Evolutionary conservation across 805 yeast genomes (phyloP), one percentile per base, ranked within the genome.

Genomic region (Myxozyma neotropica): DNA sequence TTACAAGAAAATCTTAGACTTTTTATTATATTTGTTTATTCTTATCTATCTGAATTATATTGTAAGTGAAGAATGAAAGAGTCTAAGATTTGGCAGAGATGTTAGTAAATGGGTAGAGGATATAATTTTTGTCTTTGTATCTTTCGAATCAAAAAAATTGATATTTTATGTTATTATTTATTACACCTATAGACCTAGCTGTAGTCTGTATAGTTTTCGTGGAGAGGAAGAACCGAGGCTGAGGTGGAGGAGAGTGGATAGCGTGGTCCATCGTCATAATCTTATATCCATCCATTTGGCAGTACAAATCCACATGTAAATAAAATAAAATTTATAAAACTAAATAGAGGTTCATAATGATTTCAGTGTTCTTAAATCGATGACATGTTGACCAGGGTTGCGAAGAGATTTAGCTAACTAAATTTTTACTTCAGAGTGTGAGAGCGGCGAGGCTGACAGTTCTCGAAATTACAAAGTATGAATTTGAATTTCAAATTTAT

Each of bases 61-160:
- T n/a, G 38, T 35, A n/a, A 35, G 38, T 35, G 4, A 10, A 38
- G 4, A 17, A 38, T 13, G 21, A 19, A 38, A 15, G n/a, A 17
- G 21, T 38, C 43, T 42, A 21, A 42, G 26, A 21, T 23, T 8
- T 42, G 17, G 29, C 33, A 17, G 24, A 48, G 43, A 48, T 31
- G 33, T 46, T 29, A 27, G 50, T 31, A 23, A 31, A 46, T 17
- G 39, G 50, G 53, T 48, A 48, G 53, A 48, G 53, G 35, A 48
- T 35, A 29, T 48, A 48, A 48, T 48, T 35, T 36, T 48, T 43
- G 23, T 19, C 19, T 48, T 48, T n/a, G 35, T 38, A 15, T 15
- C 21, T 36, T 36, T 36, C n/a, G 53, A 48, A 48, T 48, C n/a
- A 48, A 48, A 48, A 48, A 48, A 48, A 15, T 36, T 48, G 53